Conservation (phyloP, 441 rosid species). For the Codiaeum variegatum region DNA sequence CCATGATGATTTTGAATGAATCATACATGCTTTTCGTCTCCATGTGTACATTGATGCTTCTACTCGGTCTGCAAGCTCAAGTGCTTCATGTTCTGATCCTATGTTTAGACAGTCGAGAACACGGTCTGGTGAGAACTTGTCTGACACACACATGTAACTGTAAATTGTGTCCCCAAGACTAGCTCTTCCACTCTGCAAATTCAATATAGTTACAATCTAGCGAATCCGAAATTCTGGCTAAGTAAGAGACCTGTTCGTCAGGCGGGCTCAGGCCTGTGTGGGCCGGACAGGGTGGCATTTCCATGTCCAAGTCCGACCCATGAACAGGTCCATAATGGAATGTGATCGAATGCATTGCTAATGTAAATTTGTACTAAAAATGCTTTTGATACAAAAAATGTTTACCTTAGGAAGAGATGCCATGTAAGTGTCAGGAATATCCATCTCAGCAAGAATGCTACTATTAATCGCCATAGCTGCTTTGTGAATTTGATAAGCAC, state of each 20-base stretch:
- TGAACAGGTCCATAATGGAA: too few species aligned
- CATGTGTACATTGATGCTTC: slow-evolving; percentile 84
- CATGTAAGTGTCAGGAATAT: slow-evolving; percentile 73
- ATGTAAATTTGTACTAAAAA: too few species aligned
- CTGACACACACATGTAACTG: slow-evolving; percentile 64
- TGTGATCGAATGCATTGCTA: too few species aligned
- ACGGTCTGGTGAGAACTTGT: slow-evolving; percentile 73
- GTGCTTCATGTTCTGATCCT: slow-evolving; percentile 90
- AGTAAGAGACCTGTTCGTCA: too few species aligned
- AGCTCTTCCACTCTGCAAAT: slow-evolving; percentile 71
- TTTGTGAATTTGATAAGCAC: slow-evolving; percentile 88
- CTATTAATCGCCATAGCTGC: slow-evolving; percentile 96
- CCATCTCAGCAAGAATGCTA: slow-evolving; percentile 76
- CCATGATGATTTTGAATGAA: slow-evolving; percentile 82
- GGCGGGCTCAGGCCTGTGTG: too few species aligned
- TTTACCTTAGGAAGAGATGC: slow-evolving; percentile 96
- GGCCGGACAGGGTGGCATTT: too few species aligned
- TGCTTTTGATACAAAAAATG: too few species aligned
- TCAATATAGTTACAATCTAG: slow-evolving; percentile 16
- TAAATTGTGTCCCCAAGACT: slow-evolving; percentile 81
- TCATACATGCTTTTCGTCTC: slow-evolving; percentile 60
- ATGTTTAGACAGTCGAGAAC: slow-evolving; percentile 83
- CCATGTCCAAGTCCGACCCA: too few species aligned
- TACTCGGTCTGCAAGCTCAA: slow-evolving; percentile 88
- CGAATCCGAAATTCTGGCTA: not conserved